Evolutionary conservation across 768 basidiomycete species (phyloP), one percentile per base, ranked within the genome.

Genomic region (Russula ochroleuca): DNA sequence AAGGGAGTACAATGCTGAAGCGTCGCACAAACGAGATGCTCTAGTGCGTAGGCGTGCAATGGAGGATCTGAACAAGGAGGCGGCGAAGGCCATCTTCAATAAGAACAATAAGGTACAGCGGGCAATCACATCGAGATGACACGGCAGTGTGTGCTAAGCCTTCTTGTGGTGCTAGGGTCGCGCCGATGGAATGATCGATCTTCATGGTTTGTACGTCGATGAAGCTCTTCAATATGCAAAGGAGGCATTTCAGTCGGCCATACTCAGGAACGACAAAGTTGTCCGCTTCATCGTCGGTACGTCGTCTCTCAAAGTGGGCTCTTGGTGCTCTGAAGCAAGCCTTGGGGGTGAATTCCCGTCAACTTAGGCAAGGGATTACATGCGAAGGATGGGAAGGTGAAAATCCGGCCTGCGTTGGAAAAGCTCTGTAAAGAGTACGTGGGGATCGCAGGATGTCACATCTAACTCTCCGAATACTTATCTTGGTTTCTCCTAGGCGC

Each of bases 271-370:
- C 15, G 3, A 54, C 17, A 21, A 13, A n/a, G 38, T 6, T 9
- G 52, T 64, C n/a, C 58, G n/a, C 25, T 64, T 64, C 58, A 64
- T 64, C 25, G 63, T 64, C 21, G 63, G 63, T 64, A 31, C 21
- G 58, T 17, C 28, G 17, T 38, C 19, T 25, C 45, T 21, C 19
- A 9, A 4, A 3, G 43, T 45, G 19, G n/a, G 19, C n/a, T 19
- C n/a, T n/a, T 4, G 3, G 19, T 7, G 4, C 10, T 21, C n/a
- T 21, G 45, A 21, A 21, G n/a, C 10, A 17, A 7, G 33, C 15
- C 31, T 33, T 51, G 7, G 28, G 28, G 33, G 50, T 37, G 10
- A 14, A 14, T 4, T 28, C 8, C 6, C 6, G 11, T 13, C 11
- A n/a, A 21, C 35, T 7, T 15, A 64, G 63, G 57, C 8, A 59